Evolutionary conservation across 2,329 filamentous ascomycete species (phyloP).

Genomic region (Davidsoniella australis): DNA sequence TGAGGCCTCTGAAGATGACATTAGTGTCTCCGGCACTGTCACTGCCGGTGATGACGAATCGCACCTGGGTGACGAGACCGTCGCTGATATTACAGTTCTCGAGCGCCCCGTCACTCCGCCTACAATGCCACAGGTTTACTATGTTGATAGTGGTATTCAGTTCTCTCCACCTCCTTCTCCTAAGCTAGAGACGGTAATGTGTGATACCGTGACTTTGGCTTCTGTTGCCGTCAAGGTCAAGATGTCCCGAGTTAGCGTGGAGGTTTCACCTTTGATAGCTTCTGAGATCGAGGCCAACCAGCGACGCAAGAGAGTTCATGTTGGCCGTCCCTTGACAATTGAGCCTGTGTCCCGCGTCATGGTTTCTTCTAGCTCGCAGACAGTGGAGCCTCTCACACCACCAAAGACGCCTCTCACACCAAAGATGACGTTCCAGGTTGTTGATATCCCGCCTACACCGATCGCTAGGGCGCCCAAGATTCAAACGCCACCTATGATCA

Average conservation of each 20-base stretch:
- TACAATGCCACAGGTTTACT: constrained; percentile 27
- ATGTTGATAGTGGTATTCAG: constrained; percentile 64
- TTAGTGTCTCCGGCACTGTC: constrained; percentile 17
- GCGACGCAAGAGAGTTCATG: constrained; percentile 49
- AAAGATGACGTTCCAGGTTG: background rate
- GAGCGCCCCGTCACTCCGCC: constrained; percentile 14
- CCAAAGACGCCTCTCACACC: background rate
- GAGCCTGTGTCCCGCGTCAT: constrained; percentile 31
- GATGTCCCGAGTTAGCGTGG: constrained; percentile 5
- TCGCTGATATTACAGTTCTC: constrained; percentile 8
- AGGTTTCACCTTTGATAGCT: constrained; percentile 25
- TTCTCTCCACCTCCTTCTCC: constrained; percentile 72
- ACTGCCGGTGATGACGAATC: constrained; percentile 5
- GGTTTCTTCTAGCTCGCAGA: constrained; percentile 50
- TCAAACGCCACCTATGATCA: constrained; percentile 28
- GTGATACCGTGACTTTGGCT: background rate
- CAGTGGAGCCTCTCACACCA: constrained; percentile 30
- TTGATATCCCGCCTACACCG: constrained; percentile 22
- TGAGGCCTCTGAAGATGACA: constrained; percentile 35
- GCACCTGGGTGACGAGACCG: background rate
- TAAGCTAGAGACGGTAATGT: constrained; percentile 21
- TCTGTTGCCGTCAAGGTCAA: constrained; percentile 6
- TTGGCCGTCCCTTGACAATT: constrained; percentile 32
- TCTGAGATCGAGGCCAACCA: constrained; percentile 57
- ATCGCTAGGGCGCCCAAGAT: constrained; percentile 14